Percentiles rank a stretch among this genome's conserved stretches.
Conservation (phyloP, 2,329 filamentous ascomycete species). For the Cladophialophora bantiana region DNA sequence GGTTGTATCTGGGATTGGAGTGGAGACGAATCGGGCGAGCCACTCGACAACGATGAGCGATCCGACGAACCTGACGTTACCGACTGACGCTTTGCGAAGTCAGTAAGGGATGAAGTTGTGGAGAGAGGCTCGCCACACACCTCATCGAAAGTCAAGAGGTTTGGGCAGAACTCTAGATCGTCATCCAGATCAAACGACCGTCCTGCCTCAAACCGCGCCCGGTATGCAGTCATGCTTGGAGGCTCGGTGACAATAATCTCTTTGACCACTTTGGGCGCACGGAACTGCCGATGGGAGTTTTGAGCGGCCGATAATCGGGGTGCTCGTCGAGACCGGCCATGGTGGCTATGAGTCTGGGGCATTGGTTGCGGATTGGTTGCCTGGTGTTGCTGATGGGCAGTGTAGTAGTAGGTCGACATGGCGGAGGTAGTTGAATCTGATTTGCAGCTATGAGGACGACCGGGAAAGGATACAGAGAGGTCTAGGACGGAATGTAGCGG, state of each 20-base stretch:
- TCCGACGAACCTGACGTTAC: conserved; percentile 90
- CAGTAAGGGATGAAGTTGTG: conserved; percentile 37
- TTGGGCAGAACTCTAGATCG: conserved; percentile 93
- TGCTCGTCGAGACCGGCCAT: conserved; percentile 83
- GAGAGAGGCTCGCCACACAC: conserved; percentile 59
- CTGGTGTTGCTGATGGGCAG: conserved; percentile 55
- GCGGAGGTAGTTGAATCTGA: conserved; percentile 37
- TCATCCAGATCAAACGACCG: conserved; percentile 95
- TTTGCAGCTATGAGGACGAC: conserved; percentile 24
- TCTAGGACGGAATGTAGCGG: conserved; percentile 17
- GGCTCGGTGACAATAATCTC: conserved; percentile 74
- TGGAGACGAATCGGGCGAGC: conserved; percentile 89
- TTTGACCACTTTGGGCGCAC: conserved; percentile 83
- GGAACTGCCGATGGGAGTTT: conserved; percentile 85
- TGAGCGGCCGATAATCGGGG: conserved; percentile 81
- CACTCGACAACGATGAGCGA: conserved; percentile 91
- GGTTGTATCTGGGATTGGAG: conserved; percentile 80
- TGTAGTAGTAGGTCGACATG: conserved; percentile 58
- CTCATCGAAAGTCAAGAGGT: conserved; percentile 90
- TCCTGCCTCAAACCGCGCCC: conserved; percentile 86
- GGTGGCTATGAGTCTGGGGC: conserved; percentile 51
- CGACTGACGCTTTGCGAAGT: conserved; percentile 74
- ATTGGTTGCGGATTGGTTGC: conserved; percentile 59
- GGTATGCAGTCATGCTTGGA: conserved; percentile 77
- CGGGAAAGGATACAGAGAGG: conserved; percentile 8